These are phyloP conservation scores for Xeromyces bisporus DNA, from an alignment of 495 filamentous ascomycete species.

Conservation along the genomic window DNA sequence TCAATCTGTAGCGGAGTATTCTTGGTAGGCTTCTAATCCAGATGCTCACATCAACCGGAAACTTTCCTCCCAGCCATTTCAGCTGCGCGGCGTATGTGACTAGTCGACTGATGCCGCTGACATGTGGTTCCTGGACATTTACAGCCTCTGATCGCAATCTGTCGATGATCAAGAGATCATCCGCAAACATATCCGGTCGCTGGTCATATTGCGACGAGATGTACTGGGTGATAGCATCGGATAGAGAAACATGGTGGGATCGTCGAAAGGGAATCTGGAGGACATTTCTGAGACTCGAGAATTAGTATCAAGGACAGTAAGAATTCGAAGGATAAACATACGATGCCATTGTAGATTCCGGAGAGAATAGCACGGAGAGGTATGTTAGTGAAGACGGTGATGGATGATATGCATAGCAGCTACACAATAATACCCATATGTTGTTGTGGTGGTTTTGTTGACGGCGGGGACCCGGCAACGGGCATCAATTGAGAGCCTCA, in stretches of 20 bases:
- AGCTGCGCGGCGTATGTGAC: constrained; percentile 82
- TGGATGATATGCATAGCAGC: too few species aligned
- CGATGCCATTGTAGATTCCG: constrained; percentile 25
- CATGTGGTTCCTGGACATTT: constrained; percentile 73
- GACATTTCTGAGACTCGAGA: constrained; percentile 24
- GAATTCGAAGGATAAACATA: constrained; percentile 16
- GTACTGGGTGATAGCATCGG: constrained; percentile 78
- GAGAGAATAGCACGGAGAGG: too few species aligned
- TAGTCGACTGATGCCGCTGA: constrained; percentile 75
- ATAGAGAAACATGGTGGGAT: constrained; percentile 58
- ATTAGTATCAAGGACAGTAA: background rate
- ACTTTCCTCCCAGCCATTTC: constrained; percentile 88
- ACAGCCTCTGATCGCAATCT: constrained; percentile 64
- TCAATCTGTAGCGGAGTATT: background rate
- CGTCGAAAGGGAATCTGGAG: constrained; percentile 71
- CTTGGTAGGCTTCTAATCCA: background rate
- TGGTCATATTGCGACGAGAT: constrained; percentile 99
- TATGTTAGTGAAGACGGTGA: too few species aligned
- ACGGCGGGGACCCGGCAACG: constrained; percentile 21
- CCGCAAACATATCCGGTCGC: constrained; percentile 91
- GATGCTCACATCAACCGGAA: constrained; percentile 73
- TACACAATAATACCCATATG: too few species aligned
- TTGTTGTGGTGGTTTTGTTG: constrained; percentile 24
- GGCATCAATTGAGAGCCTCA: constrained; percentile 11
- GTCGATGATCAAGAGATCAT: constrained; percentile 79